A percentile compares a stretch with the other conserved stretches of the same genome.
phyloP scores from a whole-genome alignment of 805 yeast species.

The Ogataea methylovora region DNA sequence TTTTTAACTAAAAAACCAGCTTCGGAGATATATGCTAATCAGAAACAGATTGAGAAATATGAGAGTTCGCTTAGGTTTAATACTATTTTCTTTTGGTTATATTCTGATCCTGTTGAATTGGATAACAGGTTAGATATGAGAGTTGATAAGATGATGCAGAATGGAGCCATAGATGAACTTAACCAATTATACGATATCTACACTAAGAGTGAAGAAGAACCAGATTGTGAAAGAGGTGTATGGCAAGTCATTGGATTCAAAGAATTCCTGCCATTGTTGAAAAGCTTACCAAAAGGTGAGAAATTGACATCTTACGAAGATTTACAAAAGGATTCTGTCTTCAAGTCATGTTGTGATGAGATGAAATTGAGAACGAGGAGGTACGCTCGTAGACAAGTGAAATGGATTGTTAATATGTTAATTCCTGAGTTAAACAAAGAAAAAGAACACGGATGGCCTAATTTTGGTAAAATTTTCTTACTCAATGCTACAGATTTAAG shows the following conservation, averaged over 20 bases:
- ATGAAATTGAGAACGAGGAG: constrained; percentile 84
- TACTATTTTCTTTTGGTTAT: constrained; percentile 77
- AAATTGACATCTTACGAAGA: no score
- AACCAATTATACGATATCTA: constrained; percentile 46
- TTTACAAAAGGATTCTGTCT: constrained; percentile 11
- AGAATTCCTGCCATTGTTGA: constrained; percentile 62
- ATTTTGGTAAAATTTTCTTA: constrained; percentile 60
- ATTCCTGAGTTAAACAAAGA: constrained; percentile 52
- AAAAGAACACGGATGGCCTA: constrained; percentile 32
- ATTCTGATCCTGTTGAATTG: constrained; percentile 51
- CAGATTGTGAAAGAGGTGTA: constrained; percentile 64
- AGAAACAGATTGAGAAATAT: constrained; percentile 34
- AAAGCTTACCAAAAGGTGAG: neutral
- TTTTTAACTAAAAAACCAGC: constrained; percentile 60
- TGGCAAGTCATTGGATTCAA: constrained; percentile 96
- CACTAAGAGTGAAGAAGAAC: constrained; percentile 23
- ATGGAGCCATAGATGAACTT: constrained; percentile 69
- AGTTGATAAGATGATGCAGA: constrained; percentile 74
- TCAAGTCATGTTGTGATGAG: constrained; percentile 45
- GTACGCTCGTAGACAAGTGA: constrained; percentile 82
- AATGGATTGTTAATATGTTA: constrained; percentile 78
- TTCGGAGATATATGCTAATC: constrained; percentile 62
- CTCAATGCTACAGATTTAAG: constrained; percentile 71
- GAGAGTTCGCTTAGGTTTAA: constrained; percentile 47
- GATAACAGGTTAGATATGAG: constrained; percentile 62